A percentile compares a stretch with the other conserved stretches of the same genome.
These are phyloP conservation scores for Melampsora americana DNA, from an alignment of 1,284 basidiomycete genomes.

Conservation along the genomic window DNA sequence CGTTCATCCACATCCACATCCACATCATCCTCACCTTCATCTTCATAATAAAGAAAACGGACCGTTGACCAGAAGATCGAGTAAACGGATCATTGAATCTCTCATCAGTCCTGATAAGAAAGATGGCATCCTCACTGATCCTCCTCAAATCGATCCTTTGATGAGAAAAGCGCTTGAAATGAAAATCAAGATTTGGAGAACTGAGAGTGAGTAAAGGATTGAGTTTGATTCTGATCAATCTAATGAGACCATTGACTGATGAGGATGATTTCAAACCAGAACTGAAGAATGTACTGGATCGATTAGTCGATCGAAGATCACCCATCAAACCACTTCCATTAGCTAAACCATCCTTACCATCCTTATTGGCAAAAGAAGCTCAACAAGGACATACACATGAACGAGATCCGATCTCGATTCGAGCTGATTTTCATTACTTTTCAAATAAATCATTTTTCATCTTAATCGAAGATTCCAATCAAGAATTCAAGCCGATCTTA, in stretches of 20 bases:
- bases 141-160: constrained; percentile 60
- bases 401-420: constrained; percentile 80
- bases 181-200: constrained; percentile 84
- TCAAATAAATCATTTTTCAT: constrained; percentile 72
- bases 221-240: too few relatives aligned
- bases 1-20: background rate
- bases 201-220: constrained; percentile 71
- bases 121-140: background rate
- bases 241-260: too few relatives aligned
- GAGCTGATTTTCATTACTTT: constrained; percentile 88
- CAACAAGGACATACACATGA: constrained; percentile 79
- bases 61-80: constrained; percentile 14
- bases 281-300: constrained; percentile 52
- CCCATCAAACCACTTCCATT: constrained; percentile 20
- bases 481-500: constrained; percentile 64
- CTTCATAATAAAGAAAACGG: constrained; percentile 66
- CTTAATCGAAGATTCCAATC: constrained; percentile 82
- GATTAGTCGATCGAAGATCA: constrained; percentile 47
- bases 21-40: too few relatives aligned
- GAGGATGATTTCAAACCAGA: constrained; percentile 55
- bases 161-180: constrained; percentile 72
- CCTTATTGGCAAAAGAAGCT: constrained; percentile 78
- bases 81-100: constrained; percentile 9
- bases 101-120: constrained; percentile 28
- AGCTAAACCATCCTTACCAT: constrained; percentile 50